Evolutionary conservation across 768 basidiomycete genomes (phyloP).

Genomic region (Lactifluus rugatus): DNA sequence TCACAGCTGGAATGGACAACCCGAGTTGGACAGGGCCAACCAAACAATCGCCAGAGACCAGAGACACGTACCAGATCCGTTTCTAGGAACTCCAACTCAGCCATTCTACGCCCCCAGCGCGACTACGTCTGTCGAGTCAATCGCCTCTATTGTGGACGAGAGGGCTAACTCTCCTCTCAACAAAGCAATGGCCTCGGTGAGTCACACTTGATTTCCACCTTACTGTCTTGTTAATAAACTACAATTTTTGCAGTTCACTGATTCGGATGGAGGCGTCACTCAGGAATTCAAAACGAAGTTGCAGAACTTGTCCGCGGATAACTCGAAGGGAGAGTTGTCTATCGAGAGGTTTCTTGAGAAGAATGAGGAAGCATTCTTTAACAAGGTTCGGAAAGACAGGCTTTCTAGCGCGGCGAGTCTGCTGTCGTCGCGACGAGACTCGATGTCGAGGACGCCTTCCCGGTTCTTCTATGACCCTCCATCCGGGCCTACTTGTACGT

Average conservation of each 20-base stretch:
- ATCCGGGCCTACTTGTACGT: slow-evolving; percentile 70
- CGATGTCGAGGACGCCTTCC: slow-evolving; percentile 66
- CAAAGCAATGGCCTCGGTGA: slow-evolving; percentile 82
- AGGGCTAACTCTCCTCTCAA: slow-evolving; percentile 86
- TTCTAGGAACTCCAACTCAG: slow-evolving; percentile 63
- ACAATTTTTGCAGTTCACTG: slow-evolving; percentile 59
- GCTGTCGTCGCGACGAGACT: slow-evolving; percentile 72
- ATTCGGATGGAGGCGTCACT: slow-evolving; percentile 86
- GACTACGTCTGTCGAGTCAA: slow-evolving; percentile 79
- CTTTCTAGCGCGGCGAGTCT: slow-evolving; percentile 73
- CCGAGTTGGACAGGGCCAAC: slow-evolving; percentile 76
- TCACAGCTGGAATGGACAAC: slow-evolving; percentile 26
- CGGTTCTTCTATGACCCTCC: slow-evolving; percentile 41
- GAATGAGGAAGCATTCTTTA: slow-evolving; percentile 90
- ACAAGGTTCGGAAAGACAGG: slow-evolving; percentile 81
- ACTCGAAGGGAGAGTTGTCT: slow-evolving; percentile 84
- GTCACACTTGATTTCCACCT: slow-evolving; percentile 21
- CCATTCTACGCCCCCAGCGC: slow-evolving; percentile 79
- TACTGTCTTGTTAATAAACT: slow-evolving; percentile 10
- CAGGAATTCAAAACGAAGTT: slow-evolving; percentile 82
- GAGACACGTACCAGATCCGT: slow-evolving; percentile 73
- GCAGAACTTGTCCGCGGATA: slow-evolving; percentile 66
- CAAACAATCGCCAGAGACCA: slow-evolving; percentile 72
- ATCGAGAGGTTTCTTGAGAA: slow-evolving; percentile 87
- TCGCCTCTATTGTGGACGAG: slow-evolving; percentile 84